Base-by-base conservation (phyloP, 2,329 filamentous ascomycete genomes). In the Sporothrix euskadiensis region DNA sequence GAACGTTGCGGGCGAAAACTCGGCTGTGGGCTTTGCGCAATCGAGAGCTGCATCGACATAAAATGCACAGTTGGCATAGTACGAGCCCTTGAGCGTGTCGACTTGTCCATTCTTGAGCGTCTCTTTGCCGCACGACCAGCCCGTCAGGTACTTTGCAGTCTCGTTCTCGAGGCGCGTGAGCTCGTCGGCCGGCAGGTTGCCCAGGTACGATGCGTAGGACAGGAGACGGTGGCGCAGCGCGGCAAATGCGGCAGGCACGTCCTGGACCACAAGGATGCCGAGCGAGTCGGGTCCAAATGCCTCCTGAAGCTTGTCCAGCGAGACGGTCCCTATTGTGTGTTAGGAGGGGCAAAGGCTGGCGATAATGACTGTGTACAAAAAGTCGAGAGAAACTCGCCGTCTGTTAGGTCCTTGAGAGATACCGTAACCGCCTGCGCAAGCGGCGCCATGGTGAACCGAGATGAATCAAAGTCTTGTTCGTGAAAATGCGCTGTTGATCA, bases 191-290 rank as follows among this genome's bases (percentile, higher is more conserved):
- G 94, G 88, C 4, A 98, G 86, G 76, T 94, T 94, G 47, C 93
- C 96, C 54, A 98, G 89, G 80, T 97, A 96, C 0, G 94, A 97
- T 4, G 94, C 90, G 80, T 96, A 96, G 0, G 93, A 96, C 7
- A 99, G 86, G 1, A 97, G 87, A 74, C 88, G 88, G 74, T 88
- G 88, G 75, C 96, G 89, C 59, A 98, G 84, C n/a, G 87, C 82
- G 16, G 87, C 82, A 78, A 97, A 99, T 71, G 89, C 85, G 6
- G 86, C 75, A 0, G 94, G 93, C 0, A 98, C 88, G 80, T 94
- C 93, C 80, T 92, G 94, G 66, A 99, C 94, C n/a, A 98, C 85
- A 72, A 99, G 91, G 71, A 99, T 97, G 0, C 96, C 96, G 14
- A 98, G 85, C 1, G 94, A 97, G 35, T 92, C 89, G 1, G 94